Conservation (phyloP, 345 rosid species). For the Eucalyptus decipiens region DNA sequence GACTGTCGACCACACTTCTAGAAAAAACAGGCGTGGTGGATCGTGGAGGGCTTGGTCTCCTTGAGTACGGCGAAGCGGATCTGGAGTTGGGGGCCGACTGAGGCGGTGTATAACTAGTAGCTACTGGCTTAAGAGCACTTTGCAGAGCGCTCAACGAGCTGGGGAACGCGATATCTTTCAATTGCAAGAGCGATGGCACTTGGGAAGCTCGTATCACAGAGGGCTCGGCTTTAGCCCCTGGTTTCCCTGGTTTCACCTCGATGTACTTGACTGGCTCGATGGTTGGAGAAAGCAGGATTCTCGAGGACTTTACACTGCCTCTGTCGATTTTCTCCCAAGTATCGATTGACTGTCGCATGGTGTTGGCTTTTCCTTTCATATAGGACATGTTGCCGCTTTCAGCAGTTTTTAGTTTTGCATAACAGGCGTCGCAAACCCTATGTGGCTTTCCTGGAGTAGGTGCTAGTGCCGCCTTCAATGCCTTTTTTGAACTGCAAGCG, state of each 20-base stretch:
- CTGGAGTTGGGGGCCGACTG: constrained; percentile 35
- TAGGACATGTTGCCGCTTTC: constrained; percentile 33
- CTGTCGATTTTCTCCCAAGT: constrained; percentile 31
- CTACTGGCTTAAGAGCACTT: constrained; percentile 41
- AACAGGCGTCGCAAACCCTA: constrained; percentile 92
- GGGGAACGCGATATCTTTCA: constrained; percentile 68
- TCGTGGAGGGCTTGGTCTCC: constrained; percentile 70
- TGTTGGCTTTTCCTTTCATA: constrained; percentile 20
- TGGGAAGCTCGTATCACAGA: constrained; percentile 61
- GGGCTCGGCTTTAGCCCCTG: constrained; percentile 33
- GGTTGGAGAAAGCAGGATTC: constrained; percentile 40
- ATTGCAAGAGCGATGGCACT: constrained; percentile 49
- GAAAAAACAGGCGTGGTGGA: constrained; percentile 43
- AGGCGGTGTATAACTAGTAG: constrained; percentile 1
- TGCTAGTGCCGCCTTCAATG: constrained; percentile 87
- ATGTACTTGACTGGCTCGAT: constrained; percentile 67
- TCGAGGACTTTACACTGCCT: constrained; percentile 40
- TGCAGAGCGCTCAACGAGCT: constrained; percentile 65
- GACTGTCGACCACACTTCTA: constrained; percentile 61
- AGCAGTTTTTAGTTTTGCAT: constrained; percentile 67
- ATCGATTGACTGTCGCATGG: constrained; percentile 38
- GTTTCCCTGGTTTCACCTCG: constrained; percentile 52
- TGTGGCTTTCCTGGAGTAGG: constrained; percentile 98
- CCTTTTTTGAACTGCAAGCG: constrained; percentile 93
- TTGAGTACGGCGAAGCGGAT: constrained; percentile 47